Evolutionary conservation across 2,329 filamentous ascomycete species (phyloP), one percentile per base, ranked within the genome.

Genomic region (Exophiala spinifera): DNA sequence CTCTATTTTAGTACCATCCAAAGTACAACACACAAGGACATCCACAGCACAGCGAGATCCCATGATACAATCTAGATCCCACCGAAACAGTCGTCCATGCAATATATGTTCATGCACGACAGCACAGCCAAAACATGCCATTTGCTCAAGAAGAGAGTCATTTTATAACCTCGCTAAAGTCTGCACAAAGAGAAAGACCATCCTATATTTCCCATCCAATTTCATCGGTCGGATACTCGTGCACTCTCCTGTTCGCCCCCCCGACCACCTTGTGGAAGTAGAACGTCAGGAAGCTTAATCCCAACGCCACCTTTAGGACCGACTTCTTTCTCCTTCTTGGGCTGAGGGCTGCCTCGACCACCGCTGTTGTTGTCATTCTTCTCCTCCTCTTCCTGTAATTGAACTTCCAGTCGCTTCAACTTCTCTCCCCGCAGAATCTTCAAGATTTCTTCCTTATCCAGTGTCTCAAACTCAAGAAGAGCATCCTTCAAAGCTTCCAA

Each of bases 401-500:
- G 37, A 71, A 76, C 57, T 79, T 80, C 47, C 10, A 89, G 73
- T 56, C 89, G 88, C 1, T 85, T 78, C 34, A 99, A 76, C 67
- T 88, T 86, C 74, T 96, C 90, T 33, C 94, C 94, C 49, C 82
- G 83, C 60, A 99, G 85, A 4, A 97, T 89, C 76, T 88, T 89
- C 70, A 91, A 85, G 60, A 97, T 95, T 71, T 99, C 94, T 2
- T 87, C 85, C 70, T 87, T 88, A 70, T 88, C 87, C 48, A 99
- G 75, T 0, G 91, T 96, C 77, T 99, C 94, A 71, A 96, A 97
- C 71, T 96, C 86, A 31, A 99, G 84, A 8, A 99, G 79, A 4
- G 91, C 94, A 66, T 91, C 85, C 23, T 94, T 92, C 8, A 99
- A 77, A 10, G 89, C 77, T 65, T 99, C 92, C 6, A 99, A 80